A percentile compares a stretch with the other conserved stretches of the same genome.
Evolutionary conservation across 1,139 yeast genomes (phyloP).

Genomic region (Arxiozyma slooffiae): DNA sequence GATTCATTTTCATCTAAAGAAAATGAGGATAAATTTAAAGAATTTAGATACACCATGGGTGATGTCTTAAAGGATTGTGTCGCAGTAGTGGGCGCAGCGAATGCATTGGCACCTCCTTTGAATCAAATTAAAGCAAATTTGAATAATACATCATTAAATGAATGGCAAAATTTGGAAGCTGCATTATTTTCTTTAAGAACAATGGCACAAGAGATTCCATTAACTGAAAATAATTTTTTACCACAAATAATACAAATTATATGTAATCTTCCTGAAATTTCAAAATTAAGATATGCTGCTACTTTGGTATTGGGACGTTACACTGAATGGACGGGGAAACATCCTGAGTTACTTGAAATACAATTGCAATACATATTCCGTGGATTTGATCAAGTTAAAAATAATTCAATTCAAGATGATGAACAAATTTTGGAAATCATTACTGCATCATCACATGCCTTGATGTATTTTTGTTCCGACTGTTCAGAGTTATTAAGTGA

Average conservation of each 20-base stretch:
- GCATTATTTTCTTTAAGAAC: conserved; percentile 83
- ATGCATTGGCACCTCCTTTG: conserved; percentile 44
- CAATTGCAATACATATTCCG: conserved; percentile 76
- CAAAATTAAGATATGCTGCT: conserved; percentile 82
- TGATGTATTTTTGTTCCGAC: conserved; percentile 91
- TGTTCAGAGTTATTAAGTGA: conserved; percentile 61
- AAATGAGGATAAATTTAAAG: conserved; percentile 85
- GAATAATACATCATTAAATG: conserved; percentile 5
- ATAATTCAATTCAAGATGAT: conserved; percentile 14
- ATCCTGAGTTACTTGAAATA: conserved; percentile 70
- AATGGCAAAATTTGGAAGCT: conserved; percentile 87
- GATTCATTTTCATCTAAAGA: conserved; percentile 40
- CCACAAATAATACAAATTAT: conserved; percentile 46
- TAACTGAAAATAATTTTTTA: conserved; percentile 54
- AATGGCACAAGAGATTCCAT: conserved; percentile 85
- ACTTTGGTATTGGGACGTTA: conserved; percentile 88
- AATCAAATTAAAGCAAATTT: conserved; percentile 25
- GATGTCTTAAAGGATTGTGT: conserved; percentile 94
- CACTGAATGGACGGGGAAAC: conserved; percentile 87
- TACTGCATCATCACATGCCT: conserved; percentile 85
- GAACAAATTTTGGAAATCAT: conserved; percentile 41
- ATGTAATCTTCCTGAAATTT: conserved; percentile 79
- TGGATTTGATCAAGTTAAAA: conserved; percentile 47
- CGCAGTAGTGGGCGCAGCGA: conserved; percentile 70
- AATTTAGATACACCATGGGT: conserved; percentile 92